These are phyloP conservation scores for Pleomassaria siparia DNA, from an alignment of 2,329 filamentous ascomycete genomes.

Conservation along the genomic window DNA sequence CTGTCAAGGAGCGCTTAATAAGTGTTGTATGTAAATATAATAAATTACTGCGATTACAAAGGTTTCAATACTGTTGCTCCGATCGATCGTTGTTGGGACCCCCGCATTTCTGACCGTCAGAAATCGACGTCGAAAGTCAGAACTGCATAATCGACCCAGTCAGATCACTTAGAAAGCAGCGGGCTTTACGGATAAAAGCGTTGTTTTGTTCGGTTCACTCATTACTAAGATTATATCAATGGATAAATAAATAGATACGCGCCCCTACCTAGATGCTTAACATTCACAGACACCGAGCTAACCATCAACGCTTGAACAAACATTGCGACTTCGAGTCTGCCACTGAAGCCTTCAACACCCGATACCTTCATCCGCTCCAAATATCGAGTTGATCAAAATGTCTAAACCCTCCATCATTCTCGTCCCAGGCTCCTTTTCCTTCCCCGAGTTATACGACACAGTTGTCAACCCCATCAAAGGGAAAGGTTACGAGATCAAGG, in stretches of 20 bases:
- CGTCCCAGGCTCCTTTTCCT: not conserved
- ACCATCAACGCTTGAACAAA: too few species aligned
- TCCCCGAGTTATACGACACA: not conserved
- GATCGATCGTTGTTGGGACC: not conserved
- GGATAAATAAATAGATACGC: not conserved
- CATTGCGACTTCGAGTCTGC: too few species aligned
- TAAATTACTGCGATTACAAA: too few species aligned
- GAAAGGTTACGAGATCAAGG: not conserved
- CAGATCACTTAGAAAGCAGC: not conserved
- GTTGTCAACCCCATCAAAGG: not conserved
- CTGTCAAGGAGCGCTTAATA: too few species aligned
- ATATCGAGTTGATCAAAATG: not conserved
- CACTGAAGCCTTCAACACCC: too few species aligned
- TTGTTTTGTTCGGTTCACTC: not conserved
- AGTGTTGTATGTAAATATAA: too few species aligned
- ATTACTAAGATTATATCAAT: not conserved
- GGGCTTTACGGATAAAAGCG: not conserved
- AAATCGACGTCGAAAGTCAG: not conserved
- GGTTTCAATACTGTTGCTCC: too few species aligned
- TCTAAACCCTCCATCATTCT: not conserved
- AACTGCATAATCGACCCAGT: not conserved
- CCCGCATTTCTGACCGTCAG: conserved; percentile 1
- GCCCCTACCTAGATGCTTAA: not conserved
- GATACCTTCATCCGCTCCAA: not conserved
- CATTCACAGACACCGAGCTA: not conserved